Base-by-base conservation (phyloP, 768 basidiomycete genomes). In the Lentinula aciculospora region DNA sequence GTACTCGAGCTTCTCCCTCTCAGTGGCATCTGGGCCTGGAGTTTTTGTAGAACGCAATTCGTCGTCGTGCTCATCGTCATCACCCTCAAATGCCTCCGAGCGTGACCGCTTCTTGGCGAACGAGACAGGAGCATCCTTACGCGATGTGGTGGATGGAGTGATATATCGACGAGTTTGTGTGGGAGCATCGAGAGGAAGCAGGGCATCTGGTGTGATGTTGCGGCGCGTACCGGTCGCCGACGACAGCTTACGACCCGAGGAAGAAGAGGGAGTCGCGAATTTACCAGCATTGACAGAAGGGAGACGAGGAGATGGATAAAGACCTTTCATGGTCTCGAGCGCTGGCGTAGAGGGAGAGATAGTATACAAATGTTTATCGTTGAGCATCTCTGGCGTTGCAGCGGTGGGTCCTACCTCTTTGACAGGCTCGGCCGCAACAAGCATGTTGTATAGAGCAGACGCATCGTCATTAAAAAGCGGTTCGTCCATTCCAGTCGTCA, bases 91-190 rank as follows among this genome's bases (percentile, higher is more conserved):
- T 3, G 76, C 75, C 9, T 58, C 73, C 55, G 66, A 65, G 1
- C 72, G 66, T 3, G 69, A 69, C n/a, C 87, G 82, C 78, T 84
- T 84, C 67, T 76, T 79, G 62, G 76, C 80, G 63, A 89, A 89
- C 34, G 81, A 83, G 0, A 83, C 86, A 1, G 92, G 90, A 23
- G 92, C 69, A 39, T 85, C 84, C 71, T 92, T 94, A 51, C 85
- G 79, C 15, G 92, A 92, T 0, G 93, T 94, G 1, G 77, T 68
- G 0, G 90, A 92, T 0, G 89, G 85, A 0, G 78, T 79, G 15
- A 82, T 64, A 65, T 94, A 94, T n/a, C 81, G 81, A 61, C 92
- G 84, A 0, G 80, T 45, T 66, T 94, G 92, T 1, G 87, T 91
- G 0, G 92, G 93, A 1, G 92, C 92, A 53, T 88, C 83, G 63